These are phyloP conservation scores for Trichoderma koningii DNA, from an alignment of 2,329 filamentous ascomycete genomes.

Conservation along the genomic window DNA sequence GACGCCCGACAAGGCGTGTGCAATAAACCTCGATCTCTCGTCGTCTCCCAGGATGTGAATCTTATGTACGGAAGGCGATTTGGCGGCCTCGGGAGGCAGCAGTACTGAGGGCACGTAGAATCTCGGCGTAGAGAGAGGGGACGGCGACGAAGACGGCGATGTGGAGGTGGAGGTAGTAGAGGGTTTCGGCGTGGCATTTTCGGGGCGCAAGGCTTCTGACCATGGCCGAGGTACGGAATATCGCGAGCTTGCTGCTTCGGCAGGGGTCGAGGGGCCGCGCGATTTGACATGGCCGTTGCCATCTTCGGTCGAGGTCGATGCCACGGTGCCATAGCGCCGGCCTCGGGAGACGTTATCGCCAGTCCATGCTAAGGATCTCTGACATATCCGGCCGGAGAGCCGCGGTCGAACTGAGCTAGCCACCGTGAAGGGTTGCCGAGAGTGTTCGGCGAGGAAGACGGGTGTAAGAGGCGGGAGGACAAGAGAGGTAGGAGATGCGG, in stretches of 20 bases:
- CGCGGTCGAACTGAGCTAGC: slow-evolving; percentile 45
- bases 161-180: background rate
- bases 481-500: background rate
- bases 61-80: slow-evolving; percentile 41
- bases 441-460: background rate
- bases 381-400: slow-evolving; percentile 48
- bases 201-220: slow-evolving; percentile 29
- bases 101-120: slow-evolving; percentile 44
- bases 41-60: slow-evolving; percentile 49
- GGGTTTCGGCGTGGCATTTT: slow-evolving; percentile 24
- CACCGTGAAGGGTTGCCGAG: slow-evolving; percentile 37
- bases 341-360: slow-evolving; percentile 43
- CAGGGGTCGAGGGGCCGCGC: slow-evolving; percentile 30
- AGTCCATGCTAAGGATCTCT: slow-evolving; percentile 43
- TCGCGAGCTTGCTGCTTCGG: slow-evolving; percentile 29
- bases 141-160: background rate
- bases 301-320: slow-evolving; percentile 21
- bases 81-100: slow-evolving; percentile 38
- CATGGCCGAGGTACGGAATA: slow-evolving; percentile 32
- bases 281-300: slow-evolving; percentile 32
- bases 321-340: slow-evolving; percentile 42
- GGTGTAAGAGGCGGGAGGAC: background rate
- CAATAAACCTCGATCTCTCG: slow-evolving; percentile 45
- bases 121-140: slow-evolving; percentile 6
- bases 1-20: slow-evolving; percentile 45